Percentiles rank a stretch among this genome's conserved stretches.
phyloP scores from a whole-genome alignment of 768 basidiomycete genomes.

The Agaricus blazei region DNA sequence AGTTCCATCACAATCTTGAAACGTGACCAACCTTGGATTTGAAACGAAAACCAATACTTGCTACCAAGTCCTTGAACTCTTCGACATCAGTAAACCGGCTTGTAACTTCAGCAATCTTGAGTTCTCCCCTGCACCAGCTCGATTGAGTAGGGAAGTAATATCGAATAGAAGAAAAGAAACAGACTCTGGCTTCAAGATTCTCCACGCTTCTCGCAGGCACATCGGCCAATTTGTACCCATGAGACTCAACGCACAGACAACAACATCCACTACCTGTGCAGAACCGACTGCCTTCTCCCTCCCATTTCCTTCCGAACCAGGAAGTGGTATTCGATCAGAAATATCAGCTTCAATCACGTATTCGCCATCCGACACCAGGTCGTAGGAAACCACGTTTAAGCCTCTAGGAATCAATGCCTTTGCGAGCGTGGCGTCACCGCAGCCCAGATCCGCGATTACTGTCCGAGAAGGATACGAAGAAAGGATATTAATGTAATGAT shows the following conservation, averaged over 20 bases:
- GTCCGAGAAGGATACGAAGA: conserved; percentile 59
- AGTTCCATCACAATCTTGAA: neutral
- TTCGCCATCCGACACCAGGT: conserved; percentile 67
- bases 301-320: conserved; percentile 60
- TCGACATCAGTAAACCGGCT: conserved; percentile 72
- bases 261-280: conserved; percentile 84
- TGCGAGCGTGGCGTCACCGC: conserved; percentile 90
- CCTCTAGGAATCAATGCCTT: conserved; percentile 66
- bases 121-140: conserved; percentile 51
- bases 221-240: conserved; percentile 98
- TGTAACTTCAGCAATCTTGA: conserved; percentile 87
- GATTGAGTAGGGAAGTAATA: neutral
- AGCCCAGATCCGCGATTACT: conserved; percentile 90
- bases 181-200: conserved; percentile 80
- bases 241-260: conserved; percentile 89
- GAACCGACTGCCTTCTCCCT: conserved; percentile 39
- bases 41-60: conserved; percentile 69
- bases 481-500: conserved; percentile 66
- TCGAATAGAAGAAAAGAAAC: conserved; percentile 19
- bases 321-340: conserved; percentile 73
- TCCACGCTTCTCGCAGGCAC: conserved; percentile 84
- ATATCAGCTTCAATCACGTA: conserved; percentile 92
- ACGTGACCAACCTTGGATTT: conserved; percentile 52
- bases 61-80: conserved; percentile 60
- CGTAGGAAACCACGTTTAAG: conserved; percentile 69